Conservation (phyloP, 345 rosid species). For the Hibiscus tridactylites region DNA sequence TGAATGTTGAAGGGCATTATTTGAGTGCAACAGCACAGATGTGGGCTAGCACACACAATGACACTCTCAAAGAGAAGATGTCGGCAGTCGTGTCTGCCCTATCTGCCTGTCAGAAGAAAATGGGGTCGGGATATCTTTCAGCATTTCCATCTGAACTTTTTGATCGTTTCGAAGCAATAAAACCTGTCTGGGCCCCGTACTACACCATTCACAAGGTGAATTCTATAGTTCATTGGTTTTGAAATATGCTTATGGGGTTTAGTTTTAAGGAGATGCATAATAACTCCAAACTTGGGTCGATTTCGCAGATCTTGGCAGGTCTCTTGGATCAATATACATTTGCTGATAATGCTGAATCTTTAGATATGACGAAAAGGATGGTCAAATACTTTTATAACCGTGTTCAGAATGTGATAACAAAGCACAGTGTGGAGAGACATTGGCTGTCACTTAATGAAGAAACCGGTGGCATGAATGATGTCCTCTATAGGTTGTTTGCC, state of each 20-base stretch:
- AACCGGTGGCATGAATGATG: constrained; percentile 97
- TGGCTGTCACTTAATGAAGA: constrained; percentile 81
- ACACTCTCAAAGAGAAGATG: constrained; percentile 65
- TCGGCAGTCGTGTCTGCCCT: constrained; percentile 56
- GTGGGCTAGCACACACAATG: constrained; percentile 92
- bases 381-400: constrained; percentile 77
- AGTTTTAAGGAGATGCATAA: neutral
- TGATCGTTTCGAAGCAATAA: constrained; percentile 75
- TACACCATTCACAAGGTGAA: constrained; percentile 91
- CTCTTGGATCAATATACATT: constrained; percentile 69
- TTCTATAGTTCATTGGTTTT: neutral
- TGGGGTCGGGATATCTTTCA: constrained; percentile 80
- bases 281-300: constrained; percentile 8
- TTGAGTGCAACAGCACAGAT: constrained; percentile 82
- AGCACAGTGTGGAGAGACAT: constrained; percentile 54
- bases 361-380: constrained; percentile 75
- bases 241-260: neutral
- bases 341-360: constrained; percentile 58
- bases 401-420: constrained; percentile 63
- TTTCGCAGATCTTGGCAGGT: constrained; percentile 76
- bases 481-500: constrained; percentile 61
- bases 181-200: constrained; percentile 95
- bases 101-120: constrained; percentile 61
- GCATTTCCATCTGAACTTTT: constrained; percentile 80
- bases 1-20: constrained; percentile 68